Conservation (phyloP, 768 basidiomycete genomes). For the Lentinus brumalis region DNA sequence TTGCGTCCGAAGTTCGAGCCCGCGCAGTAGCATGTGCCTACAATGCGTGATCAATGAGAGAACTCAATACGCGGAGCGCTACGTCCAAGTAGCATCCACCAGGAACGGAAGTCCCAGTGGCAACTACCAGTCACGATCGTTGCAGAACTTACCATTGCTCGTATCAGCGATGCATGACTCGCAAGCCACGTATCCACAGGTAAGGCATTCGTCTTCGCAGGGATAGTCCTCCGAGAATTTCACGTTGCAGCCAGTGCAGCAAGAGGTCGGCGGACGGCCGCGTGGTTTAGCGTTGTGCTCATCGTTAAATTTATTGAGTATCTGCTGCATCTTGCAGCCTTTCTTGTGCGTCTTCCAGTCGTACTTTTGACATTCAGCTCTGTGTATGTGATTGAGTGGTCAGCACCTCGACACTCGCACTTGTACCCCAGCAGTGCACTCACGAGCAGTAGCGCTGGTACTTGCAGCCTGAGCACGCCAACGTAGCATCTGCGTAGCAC, state of each 20-base stretch:
- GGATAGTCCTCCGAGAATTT: constrained; percentile 16
- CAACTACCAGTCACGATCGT: no score
- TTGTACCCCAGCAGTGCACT: neutral
- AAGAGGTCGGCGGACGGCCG: constrained; percentile 4
- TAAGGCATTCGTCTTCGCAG: constrained; percentile 33
- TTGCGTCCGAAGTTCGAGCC: constrained; percentile 34
- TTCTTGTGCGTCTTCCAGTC: constrained; percentile 37
- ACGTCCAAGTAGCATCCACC: no score
- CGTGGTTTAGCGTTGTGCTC: constrained; percentile 28
- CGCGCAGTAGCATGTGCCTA: constrained; percentile 39
- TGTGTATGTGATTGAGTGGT: neutral
- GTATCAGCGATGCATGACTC: constrained; percentile 33
- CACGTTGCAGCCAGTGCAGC: constrained; percentile 34
- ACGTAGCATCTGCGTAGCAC: constrained; percentile 6
- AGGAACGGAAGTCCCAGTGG: no score
- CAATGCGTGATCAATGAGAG: neutral
- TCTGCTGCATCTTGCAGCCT: constrained; percentile 36
- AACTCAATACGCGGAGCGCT: no score
- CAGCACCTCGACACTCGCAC: neutral
- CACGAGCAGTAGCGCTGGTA: constrained; percentile 20
- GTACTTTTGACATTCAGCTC: constrained; percentile 29
- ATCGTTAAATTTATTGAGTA: constrained; percentile 23
- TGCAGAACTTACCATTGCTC: constrained; percentile 21
- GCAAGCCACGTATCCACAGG: constrained; percentile 37
- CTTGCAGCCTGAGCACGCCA: constrained; percentile 19